Conservation (phyloP, 306 rosid species). For the Ziziphus jujuba region DNA sequence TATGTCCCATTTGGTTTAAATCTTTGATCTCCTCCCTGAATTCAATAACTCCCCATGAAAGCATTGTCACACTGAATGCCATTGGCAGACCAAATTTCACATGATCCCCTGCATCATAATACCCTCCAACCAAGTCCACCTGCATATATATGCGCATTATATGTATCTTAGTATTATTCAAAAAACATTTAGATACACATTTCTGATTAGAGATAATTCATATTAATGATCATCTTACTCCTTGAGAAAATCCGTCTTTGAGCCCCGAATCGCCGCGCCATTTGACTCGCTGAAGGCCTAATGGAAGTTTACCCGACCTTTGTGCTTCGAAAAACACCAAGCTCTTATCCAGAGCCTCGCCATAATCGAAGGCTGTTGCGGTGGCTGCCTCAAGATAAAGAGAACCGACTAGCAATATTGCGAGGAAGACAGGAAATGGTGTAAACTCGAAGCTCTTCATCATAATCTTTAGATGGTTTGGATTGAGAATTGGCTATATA, state of each 20-base stretch:
- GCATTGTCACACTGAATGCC: conserved; percentile 77
- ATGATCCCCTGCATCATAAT: conserved; percentile 94
- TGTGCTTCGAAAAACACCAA: conserved; percentile 84
- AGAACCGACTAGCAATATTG: conserved; percentile 21
- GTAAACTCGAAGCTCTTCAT: conserved; percentile 37
- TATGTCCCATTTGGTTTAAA: conserved; percentile 53
- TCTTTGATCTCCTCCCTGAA: conserved; percentile 62
- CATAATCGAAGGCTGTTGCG: conserved; percentile 46
- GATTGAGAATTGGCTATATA: neutral
- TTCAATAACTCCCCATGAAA: conserved; percentile 84
- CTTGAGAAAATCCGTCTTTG: conserved; percentile 70
- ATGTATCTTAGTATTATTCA: too few relatives aligned
- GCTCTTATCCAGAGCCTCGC: conserved; percentile 72
- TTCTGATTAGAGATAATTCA: neutral
- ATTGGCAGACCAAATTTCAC: conserved; percentile 91
- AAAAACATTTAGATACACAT: neutral
- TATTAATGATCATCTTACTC: conserved; percentile 37
- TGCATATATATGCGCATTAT: conserved; percentile 2
- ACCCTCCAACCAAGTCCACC: conserved; percentile 89
- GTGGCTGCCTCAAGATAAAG: conserved; percentile 24
- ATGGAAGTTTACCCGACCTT: conserved; percentile 69
- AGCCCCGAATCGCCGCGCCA: conserved; percentile 88
- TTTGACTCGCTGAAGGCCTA: conserved; percentile 41
- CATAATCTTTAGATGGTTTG: neutral
- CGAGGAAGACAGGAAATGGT: conserved; percentile 12